A percentile compares a stretch with the other conserved stretches of the same genome.
Conservation (phyloP, 139 green algal genomes). For the Desmodesmus armatus region DNA sequence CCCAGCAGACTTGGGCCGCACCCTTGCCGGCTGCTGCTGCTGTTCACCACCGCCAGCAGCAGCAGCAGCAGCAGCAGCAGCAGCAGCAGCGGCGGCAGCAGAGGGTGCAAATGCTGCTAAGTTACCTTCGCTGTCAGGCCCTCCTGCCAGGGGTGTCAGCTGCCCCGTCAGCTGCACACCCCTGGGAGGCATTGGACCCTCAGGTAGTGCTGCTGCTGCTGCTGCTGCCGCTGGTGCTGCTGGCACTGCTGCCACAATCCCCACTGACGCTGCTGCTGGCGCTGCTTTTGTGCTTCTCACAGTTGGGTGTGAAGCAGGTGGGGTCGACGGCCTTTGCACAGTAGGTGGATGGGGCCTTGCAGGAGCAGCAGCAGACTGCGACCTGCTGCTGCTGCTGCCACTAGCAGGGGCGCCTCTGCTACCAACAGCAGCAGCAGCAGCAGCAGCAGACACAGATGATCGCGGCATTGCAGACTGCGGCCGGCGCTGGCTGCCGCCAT, state of each 20-base stretch:
- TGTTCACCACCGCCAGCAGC: not conserved
- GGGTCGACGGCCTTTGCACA: not conserved
- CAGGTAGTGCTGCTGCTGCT: not conserved
- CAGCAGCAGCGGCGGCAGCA: not conserved
- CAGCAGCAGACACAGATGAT: not conserved
- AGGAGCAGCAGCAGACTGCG: not conserved
- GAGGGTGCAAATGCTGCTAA: not conserved
- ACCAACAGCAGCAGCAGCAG: not conserved
- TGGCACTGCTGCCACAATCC: not conserved
- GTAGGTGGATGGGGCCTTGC: not conserved
- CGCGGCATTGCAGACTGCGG: too few relatives aligned
- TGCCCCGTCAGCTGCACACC: conserved; percentile 21
- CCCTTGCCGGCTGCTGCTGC: not conserved
- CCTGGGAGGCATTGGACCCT: not conserved
- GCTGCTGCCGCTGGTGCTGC: conserved; percentile 33
- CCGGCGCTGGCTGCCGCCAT: not conserved
- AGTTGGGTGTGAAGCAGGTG: not conserved
- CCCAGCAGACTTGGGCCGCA: not conserved
- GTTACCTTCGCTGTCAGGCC: not conserved
- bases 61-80: conserved; percentile 1
- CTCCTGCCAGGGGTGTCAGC: not conserved
- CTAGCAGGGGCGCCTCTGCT: not conserved
- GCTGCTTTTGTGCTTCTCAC: not conserved
- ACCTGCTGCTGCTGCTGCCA: not conserved
- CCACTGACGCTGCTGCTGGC: not conserved